These are phyloP conservation scores for Kodamaea leandrae DNA, from an alignment of 805 yeast genomes.

Conservation along the genomic window DNA sequence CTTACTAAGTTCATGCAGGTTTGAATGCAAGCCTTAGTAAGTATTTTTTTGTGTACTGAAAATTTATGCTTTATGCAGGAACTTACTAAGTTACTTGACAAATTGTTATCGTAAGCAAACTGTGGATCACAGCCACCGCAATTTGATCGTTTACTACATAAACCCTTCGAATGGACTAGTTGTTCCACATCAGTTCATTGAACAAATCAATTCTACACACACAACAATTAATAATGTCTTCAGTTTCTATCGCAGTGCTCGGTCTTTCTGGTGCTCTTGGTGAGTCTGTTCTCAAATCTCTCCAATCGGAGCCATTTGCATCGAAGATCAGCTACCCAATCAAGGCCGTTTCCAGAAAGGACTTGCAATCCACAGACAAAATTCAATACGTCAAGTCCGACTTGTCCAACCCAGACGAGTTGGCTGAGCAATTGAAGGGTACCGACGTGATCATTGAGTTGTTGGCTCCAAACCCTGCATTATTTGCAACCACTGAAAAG, in stretches of 20 bases:
- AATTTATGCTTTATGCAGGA: too few relatives aligned
- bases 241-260: slow-evolving; percentile 42
- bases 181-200: neutral
- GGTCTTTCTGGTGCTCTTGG: slow-evolving; percentile 57
- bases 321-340: slow-evolving; percentile 47
- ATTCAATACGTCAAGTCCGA: slow-evolving; percentile 41
- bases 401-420: slow-evolving; percentile 20
- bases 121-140: too few relatives aligned
- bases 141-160: too few relatives aligned
- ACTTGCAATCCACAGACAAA: slow-evolving; percentile 28
- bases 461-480: slow-evolving; percentile 26
- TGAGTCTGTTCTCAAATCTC: slow-evolving; percentile 43
- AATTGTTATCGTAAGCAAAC: too few relatives aligned
- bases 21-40: too few relatives aligned
- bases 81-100: too few relatives aligned
- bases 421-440: slow-evolving; percentile 41
- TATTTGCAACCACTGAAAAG: slow-evolving; percentile 35
- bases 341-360: slow-evolving; percentile 48
- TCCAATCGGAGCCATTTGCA: slow-evolving; percentile 42
- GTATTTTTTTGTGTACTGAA: too few relatives aligned
- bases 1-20: too few relatives aligned
- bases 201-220: neutral
- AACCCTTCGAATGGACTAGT: too few relatives aligned
- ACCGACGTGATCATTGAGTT: slow-evolving; percentile 52
- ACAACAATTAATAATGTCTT: neutral